Conservation (phyloP, 805 yeast genomes). For the Ascoidea asiatica region DNA sequence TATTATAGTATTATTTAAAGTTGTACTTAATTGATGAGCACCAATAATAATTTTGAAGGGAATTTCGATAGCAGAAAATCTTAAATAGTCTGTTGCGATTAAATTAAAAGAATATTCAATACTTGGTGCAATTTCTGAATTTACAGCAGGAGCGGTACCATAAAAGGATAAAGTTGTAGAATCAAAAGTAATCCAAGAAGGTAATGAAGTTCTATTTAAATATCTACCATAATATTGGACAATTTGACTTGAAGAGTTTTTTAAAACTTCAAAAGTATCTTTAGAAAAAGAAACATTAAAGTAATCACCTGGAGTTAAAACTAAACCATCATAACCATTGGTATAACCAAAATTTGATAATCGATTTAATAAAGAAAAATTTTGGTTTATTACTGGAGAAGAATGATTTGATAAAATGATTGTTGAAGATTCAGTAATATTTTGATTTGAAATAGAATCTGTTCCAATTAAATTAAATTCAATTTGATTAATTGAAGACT, state of each 20-base stretch:
- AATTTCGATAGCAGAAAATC: slow-evolving; percentile 59
- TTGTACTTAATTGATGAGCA: slow-evolving; percentile 70
- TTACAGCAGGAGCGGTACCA: slow-evolving; percentile 82
- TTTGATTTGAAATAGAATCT: slow-evolving; percentile 37
- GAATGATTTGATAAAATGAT: slow-evolving; percentile 46
- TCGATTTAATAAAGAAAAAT: slow-evolving; percentile 33
- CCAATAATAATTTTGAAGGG: slow-evolving; percentile 70
- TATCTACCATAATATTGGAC: slow-evolving; percentile 70
- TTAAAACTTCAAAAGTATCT: slow-evolving; percentile 50
- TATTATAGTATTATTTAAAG: slow-evolving; percentile 39
- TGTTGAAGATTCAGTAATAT: slow-evolving; percentile 34
- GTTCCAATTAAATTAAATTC: slow-evolving; percentile 47
- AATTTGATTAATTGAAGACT: slow-evolving; percentile 29
- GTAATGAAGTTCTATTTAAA: slow-evolving; percentile 75
- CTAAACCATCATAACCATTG: slow-evolving; percentile 63
- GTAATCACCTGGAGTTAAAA: slow-evolving; percentile 53
- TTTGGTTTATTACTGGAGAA: slow-evolving; percentile 35
- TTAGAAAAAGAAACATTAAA: slow-evolving; percentile 55
- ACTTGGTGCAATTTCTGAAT: slow-evolving; percentile 83
- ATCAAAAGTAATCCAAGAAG: slow-evolving; percentile 78
- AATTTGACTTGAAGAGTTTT: slow-evolving; percentile 27
- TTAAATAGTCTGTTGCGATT: slow-evolving; percentile 68
- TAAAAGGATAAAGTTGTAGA: slow-evolving; percentile 46
- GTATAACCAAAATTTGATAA: slow-evolving; percentile 57
- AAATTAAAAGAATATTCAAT: slow-evolving; percentile 52